Conservation (phyloP, 2,329 filamentous ascomycete species). For the Aspergillus amoenus region DNA sequence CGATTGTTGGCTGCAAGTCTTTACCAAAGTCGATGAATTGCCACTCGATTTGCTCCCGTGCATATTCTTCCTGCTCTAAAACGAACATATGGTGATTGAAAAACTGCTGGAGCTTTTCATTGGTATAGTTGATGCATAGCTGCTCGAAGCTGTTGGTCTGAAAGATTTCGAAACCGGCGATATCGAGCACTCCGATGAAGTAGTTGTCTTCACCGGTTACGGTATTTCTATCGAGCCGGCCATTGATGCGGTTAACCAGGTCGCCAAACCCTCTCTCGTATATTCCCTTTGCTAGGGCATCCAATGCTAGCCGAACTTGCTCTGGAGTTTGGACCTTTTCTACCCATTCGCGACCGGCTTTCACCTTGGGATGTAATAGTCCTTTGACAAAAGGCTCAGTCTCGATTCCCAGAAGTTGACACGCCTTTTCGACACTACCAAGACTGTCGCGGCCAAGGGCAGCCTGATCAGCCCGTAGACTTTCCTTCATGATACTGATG, state of each 20-base stretch:
- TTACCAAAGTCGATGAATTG: conserved; percentile 99
- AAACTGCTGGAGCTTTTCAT: conserved; percentile 98
- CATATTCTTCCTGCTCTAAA: conserved; percentile 96
- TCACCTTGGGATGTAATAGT: conserved; percentile 87
- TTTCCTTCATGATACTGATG: conserved; percentile 85
- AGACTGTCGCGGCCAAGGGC: conserved; percentile 74
- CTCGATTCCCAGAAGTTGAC: conserved; percentile 78
- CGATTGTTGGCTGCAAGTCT: conserved; percentile 95
- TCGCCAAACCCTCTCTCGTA: conserved; percentile 96
- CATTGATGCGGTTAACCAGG: conserved; percentile 87
- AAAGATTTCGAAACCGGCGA: conserved; percentile 98
- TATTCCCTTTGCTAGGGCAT: conserved; percentile 93
- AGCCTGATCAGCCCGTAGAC: conserved; percentile 85
- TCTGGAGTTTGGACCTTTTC: conserved; percentile 98
- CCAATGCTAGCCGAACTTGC: conserved; percentile 84
- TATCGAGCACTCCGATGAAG: conserved; percentile 98
- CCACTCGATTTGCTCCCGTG: conserved; percentile 97
- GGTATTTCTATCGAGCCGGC: conserved; percentile 82
- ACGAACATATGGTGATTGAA: conserved; percentile 99
- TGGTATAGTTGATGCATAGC: conserved; percentile 99
- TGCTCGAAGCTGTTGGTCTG: conserved; percentile 98
- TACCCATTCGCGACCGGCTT: conserved; percentile 96
- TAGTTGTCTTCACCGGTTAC: conserved; percentile 82
- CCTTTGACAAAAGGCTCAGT: conserved; percentile 83
- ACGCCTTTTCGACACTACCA: conserved; percentile 74